Base-by-base conservation (phyloP, 345 rosid species). In the Aethionema arabicum region DNA sequence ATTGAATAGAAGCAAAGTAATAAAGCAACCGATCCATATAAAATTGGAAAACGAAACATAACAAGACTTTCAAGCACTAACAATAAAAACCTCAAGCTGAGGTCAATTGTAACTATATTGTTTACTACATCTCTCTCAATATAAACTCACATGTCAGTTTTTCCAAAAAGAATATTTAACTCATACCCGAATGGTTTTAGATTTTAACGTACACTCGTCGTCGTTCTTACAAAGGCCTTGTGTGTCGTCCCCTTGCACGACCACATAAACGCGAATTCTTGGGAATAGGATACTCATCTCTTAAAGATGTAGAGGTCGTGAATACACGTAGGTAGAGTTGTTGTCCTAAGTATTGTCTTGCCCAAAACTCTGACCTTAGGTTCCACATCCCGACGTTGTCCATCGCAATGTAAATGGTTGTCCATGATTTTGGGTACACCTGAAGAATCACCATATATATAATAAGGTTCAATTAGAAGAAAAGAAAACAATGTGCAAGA, bases 331-430 rank as follows among this genome's bases (percentile, higher is more conserved):
- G 21, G 35, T 93, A 93, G 21, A 93, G 74, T 43, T 93, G 99
- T 65, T 93, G 99, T 43, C 99, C 99, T 3, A 93, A 85, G 79
- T 93, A 93, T 38, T 85, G 99, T 48, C 97, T 74, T 27, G 96
- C 99, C 99, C 97, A 93, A 49, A 81, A 82, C 69, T 93, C 99
- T 0, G 96, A 59, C 73, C 99, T 83, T 65, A 93, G 4, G 87
- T 93, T 80, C 99, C 99, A 93, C 99, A 90, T 90, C 8, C 99
- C 99, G n/a, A 83, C 99, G 13, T 93, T 93, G 79, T 93, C 99
- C 7, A 93, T 80, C 31, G 99, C 82, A 30, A 93, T 77, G 52
- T 90, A 87, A 47, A 93, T 83, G 0, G 99, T 95, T 8, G 95
- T 84, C 99, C 99, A 93, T 56, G 97, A 79, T 4, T 73, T 72